These are phyloP conservation scores for Zygoascus bituminiphila DNA, from an alignment of 805 yeast genomes.

Conservation along the genomic window DNA sequence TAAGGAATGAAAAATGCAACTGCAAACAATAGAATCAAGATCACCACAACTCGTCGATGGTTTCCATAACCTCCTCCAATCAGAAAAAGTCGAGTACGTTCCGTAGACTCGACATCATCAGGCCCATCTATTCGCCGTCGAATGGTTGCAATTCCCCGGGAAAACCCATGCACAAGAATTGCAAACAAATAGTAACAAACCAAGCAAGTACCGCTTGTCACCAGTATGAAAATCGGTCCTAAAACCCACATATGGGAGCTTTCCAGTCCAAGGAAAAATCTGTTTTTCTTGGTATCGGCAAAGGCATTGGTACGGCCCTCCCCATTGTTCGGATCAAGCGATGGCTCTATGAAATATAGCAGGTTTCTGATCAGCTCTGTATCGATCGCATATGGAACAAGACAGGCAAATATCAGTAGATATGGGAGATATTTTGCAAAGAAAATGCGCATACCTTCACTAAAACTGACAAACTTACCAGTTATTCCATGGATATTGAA, in stretches of 20 bases:
- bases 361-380: slow-evolving; percentile 33
- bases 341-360: slow-evolving; percentile 41
- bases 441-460: slow-evolving; percentile 37
- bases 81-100: no score
- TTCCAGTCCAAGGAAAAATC: slow-evolving; percentile 59
- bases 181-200: slow-evolving; percentile 23
- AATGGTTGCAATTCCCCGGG: neutral
- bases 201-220: slow-evolving; percentile 37
- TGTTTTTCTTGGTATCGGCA: slow-evolving; percentile 30
- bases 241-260: slow-evolving; percentile 47
- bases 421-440: slow-evolving; percentile 24
- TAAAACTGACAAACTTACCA: slow-evolving; percentile 37
- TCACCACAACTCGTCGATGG: neutral
- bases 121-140: neutral
- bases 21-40: slow-evolving; percentile 29
- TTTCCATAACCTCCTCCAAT: neutral
- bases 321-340: slow-evolving; percentile 24
- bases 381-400: slow-evolving; percentile 22
- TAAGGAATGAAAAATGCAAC: slow-evolving; percentile 67
- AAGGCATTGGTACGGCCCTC: slow-evolving; percentile 14
- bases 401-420: slow-evolving; percentile 23
- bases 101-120: neutral
- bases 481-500: slow-evolving; percentile 36
- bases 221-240: slow-evolving; percentile 49
- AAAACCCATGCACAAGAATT: neutral